Evolutionary conservation across 78 protist species (phyloP).

Genomic region (Tieghemostelium lacteum): DNA sequence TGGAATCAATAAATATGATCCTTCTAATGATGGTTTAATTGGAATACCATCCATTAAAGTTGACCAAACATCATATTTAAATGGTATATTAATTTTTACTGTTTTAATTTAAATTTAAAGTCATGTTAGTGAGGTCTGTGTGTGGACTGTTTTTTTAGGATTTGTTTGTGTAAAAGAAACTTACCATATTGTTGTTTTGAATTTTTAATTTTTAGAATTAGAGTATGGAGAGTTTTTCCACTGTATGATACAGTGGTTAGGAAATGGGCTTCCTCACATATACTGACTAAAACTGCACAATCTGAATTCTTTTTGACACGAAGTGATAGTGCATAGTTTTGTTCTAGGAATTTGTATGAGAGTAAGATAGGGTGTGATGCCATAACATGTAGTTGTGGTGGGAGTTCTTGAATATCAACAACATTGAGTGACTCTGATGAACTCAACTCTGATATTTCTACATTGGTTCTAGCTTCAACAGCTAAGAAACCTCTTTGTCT

Average conservation of each 20-base stretch:
- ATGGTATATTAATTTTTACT: slow-evolving; percentile 26
- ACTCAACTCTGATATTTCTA: slow-evolving; percentile 54
- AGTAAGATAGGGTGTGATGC: slow-evolving; percentile 36
- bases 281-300: slow-evolving; percentile 37
- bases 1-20: slow-evolving; percentile 21
- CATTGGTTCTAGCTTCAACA: slow-evolving; percentile 65
- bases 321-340: background rate
- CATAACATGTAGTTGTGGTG: background rate
- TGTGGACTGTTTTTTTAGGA: too few species aligned
- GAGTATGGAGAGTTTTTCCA: slow-evolving; percentile 50
- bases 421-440: background rate
- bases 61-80: slow-evolving; percentile 45
- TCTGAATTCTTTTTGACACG: slow-evolving; percentile 59
- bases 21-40: slow-evolving; percentile 6
- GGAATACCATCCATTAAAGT: slow-evolving; percentile 58
- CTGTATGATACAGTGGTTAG: slow-evolving; percentile 18
- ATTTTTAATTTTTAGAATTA: slow-evolving; percentile 31
- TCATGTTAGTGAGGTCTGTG: too few species aligned
- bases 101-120: too few species aligned
- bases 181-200: slow-evolving; percentile 56
- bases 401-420: slow-evolving; percentile 30
- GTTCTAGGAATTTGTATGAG: slow-evolving; percentile 50
- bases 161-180: too few species aligned
- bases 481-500: slow-evolving; percentile 68
- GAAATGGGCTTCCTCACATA: slow-evolving; percentile 42